Percentiles rank a stretch among this genome's conserved stretches.
Conservation (phyloP, 2,329 filamentous ascomycete genomes). For the Talaromyces pinophilus region DNA sequence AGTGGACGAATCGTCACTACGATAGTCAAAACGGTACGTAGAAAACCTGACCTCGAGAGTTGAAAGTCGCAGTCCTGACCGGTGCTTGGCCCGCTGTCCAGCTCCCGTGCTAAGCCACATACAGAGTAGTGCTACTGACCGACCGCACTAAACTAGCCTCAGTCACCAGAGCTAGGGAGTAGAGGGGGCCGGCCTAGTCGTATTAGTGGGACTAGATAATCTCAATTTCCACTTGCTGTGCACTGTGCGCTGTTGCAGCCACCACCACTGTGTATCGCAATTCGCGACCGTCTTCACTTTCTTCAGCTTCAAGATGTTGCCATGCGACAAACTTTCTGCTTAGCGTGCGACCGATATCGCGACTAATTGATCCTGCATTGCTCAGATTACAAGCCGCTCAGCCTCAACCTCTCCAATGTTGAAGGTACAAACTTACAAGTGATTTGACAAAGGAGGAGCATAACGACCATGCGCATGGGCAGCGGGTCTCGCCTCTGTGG, state of each 20-base stretch:
- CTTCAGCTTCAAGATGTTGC: background rate
- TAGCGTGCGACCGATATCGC: background rate
- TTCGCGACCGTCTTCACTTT: background rate
- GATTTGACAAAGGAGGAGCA: slow-evolving; percentile 5
- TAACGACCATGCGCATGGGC: slow-evolving; percentile 9
- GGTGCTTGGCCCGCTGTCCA: background rate
- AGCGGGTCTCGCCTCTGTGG: slow-evolving; percentile 12
- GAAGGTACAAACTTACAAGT: background rate
- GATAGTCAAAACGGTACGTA: background rate
- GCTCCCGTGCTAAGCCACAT: slow-evolving; percentile 11
- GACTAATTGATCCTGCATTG: background rate
- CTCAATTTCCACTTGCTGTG: slow-evolving; percentile 10
- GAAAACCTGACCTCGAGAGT: background rate
- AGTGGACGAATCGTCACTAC: background rate
- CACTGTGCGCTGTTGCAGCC: background rate
- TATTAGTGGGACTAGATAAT: slow-evolving; percentile 2
- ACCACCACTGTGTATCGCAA: background rate
- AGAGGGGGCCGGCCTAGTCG: slow-evolving; percentile 8
- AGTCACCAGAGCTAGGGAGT: background rate
- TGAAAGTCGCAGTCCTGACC: background rate
- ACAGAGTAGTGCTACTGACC: background rate
- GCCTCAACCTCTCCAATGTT: background rate
- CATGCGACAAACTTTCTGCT: slow-evolving; percentile 5
- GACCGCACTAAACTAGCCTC: background rate
- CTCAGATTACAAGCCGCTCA: slow-evolving; percentile 2